Evolutionary conservation across 2,329 filamentous ascomycete species (phyloP), one percentile per base, ranked within the genome.

Genomic region (Tolypocladium pustulatum): DNA sequence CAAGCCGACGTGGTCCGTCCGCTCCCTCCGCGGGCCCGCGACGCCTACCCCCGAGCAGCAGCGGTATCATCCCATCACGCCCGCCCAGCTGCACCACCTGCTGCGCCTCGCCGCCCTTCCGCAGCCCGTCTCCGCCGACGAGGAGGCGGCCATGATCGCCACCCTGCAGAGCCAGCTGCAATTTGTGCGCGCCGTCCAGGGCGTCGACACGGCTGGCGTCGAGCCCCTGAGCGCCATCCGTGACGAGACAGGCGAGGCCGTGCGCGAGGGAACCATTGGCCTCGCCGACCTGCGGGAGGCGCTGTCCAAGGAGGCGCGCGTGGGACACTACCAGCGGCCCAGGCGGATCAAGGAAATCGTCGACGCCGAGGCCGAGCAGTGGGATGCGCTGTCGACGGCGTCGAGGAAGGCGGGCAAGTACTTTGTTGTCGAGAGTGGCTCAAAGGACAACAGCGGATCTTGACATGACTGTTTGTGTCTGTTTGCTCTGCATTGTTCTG

Each of bases 101-200:
- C 86, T 97, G 40, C 89, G 90, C 22, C 86, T 97, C 43, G 96
- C 92, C 4, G 92, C 93, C 17, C 86, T 99, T 0, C 91, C 93
- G 0, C 80, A 81, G 1, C 91, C 93, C 0, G 74, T 78, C 22
- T 78, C 78, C 2, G 63, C 76, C 1, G 78, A 78, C 56, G 86
- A 91, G 65, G 88, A 96, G 70, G 67, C 76, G 0, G 74, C 78
- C 32, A 90, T 96, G 83, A 80, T 96, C 4, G 69, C 81, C 27
- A 92, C 87, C 1, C 80, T 99, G 2, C 81, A 86, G 57, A 85
- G 88, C 37, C 94, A 99, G 69, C 82, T 99, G 0, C 87, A 89
- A 67, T 99, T 99, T 68, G 91, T 97, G n/a, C 86, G 84, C 61
- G 84, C 91, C 62, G 86, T 97, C 25, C 92, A 96, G 68, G 77